A percentile compares a stretch with the other conserved stretches of the same genome.
phyloP scores from a whole-genome alignment of 2,329 filamentous ascomycete species.

The Incumbomyces lentus region DNA sequence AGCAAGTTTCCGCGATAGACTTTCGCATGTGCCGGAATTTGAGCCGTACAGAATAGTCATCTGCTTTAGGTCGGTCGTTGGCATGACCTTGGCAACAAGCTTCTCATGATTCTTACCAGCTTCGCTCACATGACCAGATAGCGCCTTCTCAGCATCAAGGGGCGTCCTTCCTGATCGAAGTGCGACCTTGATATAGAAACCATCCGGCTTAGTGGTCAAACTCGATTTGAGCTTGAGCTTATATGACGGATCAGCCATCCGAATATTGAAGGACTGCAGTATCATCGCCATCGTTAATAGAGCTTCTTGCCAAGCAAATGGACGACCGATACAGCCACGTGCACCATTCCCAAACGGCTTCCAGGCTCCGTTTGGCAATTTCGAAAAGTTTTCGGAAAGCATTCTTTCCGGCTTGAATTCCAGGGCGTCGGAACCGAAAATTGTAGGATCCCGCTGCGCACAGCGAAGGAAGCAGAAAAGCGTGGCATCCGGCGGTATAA shows the following conservation, averaged over 20 bases:
- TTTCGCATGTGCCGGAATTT: conserved; percentile 65
- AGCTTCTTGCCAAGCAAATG: conserved; percentile 66
- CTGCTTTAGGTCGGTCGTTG: conserved; percentile 28
- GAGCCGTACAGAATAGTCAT: conserved; percentile 64
- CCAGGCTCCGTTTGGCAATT: conserved; percentile 53
- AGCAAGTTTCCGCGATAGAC: conserved; percentile 54
- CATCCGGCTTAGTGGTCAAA: conserved; percentile 37
- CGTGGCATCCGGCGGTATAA: conserved; percentile 42
- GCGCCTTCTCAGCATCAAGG: conserved; percentile 30
- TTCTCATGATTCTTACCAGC: neutral
- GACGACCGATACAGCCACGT: conserved; percentile 60
- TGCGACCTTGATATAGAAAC: conserved; percentile 51
- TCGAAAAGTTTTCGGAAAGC: conserved; percentile 58
- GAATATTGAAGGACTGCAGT: conserved; percentile 62
- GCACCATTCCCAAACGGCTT: conserved; percentile 67
- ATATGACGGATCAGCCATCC: conserved; percentile 46
- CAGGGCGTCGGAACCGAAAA: conserved; percentile 55
- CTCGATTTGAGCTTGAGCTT: conserved; percentile 30
- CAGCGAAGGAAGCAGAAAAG: conserved; percentile 42
- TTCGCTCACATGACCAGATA: conserved; percentile 17
- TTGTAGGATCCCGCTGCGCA: conserved; percentile 51
- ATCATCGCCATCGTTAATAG: conserved; percentile 52
- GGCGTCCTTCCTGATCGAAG: conserved; percentile 42
- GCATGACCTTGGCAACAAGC: neutral
- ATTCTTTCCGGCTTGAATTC: conserved; percentile 63